Percentiles rank a stretch among this genome's conserved stretches.
These are phyloP conservation scores for Capronia epimyces DNA, from an alignment of 2,329 filamentous ascomycete genomes.

Conservation along the genomic window DNA sequence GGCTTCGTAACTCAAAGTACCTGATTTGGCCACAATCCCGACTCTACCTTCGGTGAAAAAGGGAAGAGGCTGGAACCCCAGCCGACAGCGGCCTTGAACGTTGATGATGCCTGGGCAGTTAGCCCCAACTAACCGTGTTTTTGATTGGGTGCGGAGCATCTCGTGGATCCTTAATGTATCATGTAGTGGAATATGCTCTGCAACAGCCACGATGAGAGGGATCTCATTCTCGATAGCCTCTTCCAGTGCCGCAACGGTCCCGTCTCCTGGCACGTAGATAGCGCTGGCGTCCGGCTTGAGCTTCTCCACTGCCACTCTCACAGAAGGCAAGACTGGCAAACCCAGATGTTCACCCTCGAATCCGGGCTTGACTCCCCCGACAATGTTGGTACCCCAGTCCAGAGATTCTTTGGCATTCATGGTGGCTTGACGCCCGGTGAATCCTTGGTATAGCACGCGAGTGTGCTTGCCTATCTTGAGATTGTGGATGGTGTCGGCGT, in stretches of 20 bases:
- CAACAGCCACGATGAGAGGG: slow-evolving; percentile 70
- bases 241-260: slow-evolving; percentile 67
- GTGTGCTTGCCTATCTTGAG: slow-evolving; percentile 63
- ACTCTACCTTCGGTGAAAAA: slow-evolving; percentile 65
- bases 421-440: slow-evolving; percentile 63
- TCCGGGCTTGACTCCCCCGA: slow-evolving; percentile 70
- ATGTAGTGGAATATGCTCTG: slow-evolving; percentile 73
- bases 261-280: slow-evolving; percentile 72
- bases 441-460: slow-evolving; percentile 64
- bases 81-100: slow-evolving; percentile 62
- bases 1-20: slow-evolving; percentile 73
- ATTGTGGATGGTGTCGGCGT: slow-evolving; percentile 60
- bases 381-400: slow-evolving; percentile 72
- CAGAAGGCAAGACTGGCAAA: slow-evolving; percentile 64
- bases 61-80: slow-evolving; percentile 71
- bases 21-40: slow-evolving; percentile 74
- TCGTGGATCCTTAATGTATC: slow-evolving; percentile 70
- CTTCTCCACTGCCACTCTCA: slow-evolving; percentile 62
- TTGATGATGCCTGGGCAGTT: slow-evolving; percentile 78
- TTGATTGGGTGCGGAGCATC: slow-evolving; percentile 65
- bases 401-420: slow-evolving; percentile 71
- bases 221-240: slow-evolving; percentile 76
- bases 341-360: slow-evolving; percentile 66
- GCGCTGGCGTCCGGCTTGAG: slow-evolving; percentile 71
- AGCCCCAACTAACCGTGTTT: slow-evolving; percentile 69